Evolutionary conservation across 192 early-diverging fungal species (phyloP).

Genomic region (Coemansia sp.): DNA sequence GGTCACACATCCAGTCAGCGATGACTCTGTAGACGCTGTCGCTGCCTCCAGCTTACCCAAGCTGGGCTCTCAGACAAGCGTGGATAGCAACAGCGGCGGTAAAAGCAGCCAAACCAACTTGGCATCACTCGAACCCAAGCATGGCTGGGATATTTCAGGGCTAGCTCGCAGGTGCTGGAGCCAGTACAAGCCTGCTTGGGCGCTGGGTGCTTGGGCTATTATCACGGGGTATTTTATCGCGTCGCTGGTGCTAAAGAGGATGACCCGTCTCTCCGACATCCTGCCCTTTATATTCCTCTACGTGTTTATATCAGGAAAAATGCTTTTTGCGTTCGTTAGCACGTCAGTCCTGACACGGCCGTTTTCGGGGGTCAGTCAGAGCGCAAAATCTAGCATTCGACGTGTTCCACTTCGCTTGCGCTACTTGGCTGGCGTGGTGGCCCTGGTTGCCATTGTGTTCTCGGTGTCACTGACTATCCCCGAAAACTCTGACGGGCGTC

Average conservation of each 20-base stretch:
- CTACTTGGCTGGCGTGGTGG: conserved; percentile 52
- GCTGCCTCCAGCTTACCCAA: background rate
- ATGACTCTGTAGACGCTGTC: background rate
- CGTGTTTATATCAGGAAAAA: conserved; percentile 52
- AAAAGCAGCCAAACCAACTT: background rate
- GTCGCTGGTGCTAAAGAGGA: conserved; percentile 55
- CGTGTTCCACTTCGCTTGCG: conserved; percentile 25
- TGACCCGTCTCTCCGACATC: conserved; percentile 49
- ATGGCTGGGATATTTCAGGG: background rate
- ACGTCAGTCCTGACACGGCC: conserved; percentile 31
- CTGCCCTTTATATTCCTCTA: conserved; percentile 55
- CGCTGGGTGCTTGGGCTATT: conserved; percentile 54
- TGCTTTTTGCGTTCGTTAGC: conserved; percentile 50
- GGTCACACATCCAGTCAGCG: background rate
- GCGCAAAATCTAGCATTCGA: conserved; percentile 3
- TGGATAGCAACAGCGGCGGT: background rate
- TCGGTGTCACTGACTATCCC: conserved; percentile 39
- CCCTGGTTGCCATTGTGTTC: conserved; percentile 59
- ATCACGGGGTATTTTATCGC: conserved; percentile 66
- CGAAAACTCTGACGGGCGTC: conserved; percentile 52
- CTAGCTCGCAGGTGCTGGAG: conserved; percentile 14
- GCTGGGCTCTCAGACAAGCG: background rate
- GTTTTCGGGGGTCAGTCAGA: background rate
- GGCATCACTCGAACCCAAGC: background rate
- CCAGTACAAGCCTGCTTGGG: conserved; percentile 18